Conservation (phyloP, 441 rosid genomes). For the Mallotus japonicus region DNA sequence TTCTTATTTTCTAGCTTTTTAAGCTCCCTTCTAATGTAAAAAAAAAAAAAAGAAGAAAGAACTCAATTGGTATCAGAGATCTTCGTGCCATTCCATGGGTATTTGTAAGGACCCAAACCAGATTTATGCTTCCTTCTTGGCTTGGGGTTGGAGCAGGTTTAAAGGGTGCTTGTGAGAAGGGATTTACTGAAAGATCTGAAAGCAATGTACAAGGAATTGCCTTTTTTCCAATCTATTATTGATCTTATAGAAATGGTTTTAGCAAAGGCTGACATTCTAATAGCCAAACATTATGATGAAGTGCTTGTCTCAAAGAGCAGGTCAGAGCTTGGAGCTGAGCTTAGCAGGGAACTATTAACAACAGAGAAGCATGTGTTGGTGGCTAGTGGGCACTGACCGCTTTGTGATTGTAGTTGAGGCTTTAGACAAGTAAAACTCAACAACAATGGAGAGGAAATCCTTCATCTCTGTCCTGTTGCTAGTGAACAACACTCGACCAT, state of each 20-base stretch:
- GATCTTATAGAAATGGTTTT: conserved; percentile 94
- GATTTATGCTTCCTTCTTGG: conserved; percentile 99
- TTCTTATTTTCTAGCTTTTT: too few species aligned
- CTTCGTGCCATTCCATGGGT: conserved; percentile 95
- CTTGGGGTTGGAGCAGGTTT: conserved; percentile 93
- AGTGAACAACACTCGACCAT: too few species aligned
- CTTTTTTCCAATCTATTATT: conserved; percentile 88
- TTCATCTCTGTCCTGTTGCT: too few species aligned
- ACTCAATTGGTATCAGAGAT: conserved; percentile 80
- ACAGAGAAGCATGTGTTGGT: too few species aligned
- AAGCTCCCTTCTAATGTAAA: too few species aligned
- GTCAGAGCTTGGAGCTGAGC: conserved; percentile 60
- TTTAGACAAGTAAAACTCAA: too few species aligned
- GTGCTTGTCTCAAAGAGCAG: conserved; percentile 70
- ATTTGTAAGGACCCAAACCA: conserved; percentile 92
- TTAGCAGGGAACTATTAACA: conserved; percentile 53
- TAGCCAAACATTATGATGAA: conserved; percentile 89
- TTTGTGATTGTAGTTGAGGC: too few species aligned
- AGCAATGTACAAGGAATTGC: conserved; percentile 94
- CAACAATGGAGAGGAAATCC: too few species aligned
- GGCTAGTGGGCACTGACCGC: too few species aligned
- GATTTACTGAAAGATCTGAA: conserved; percentile 62
- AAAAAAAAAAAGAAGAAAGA: conserved; percentile 37
- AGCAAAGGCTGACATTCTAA: conserved; percentile 86
- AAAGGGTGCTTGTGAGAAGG: conserved; percentile 77